phyloP scores from a whole-genome alignment of 345 rosid genomes.

The Ricinus communis region DNA sequence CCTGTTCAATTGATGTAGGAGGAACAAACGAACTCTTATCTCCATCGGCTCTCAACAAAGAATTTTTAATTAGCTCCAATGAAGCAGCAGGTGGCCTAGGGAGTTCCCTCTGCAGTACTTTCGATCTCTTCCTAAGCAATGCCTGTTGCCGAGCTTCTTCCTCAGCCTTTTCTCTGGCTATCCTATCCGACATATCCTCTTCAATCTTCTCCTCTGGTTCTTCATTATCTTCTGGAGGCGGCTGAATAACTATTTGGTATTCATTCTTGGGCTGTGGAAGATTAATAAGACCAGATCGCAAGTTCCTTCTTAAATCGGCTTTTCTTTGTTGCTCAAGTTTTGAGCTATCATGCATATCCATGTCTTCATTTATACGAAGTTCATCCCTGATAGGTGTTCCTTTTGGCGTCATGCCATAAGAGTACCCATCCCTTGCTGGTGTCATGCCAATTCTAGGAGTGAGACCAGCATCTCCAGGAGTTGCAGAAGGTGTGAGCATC shows the following conservation, averaged over 20 bases:
- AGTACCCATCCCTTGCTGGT: constrained; percentile 80
- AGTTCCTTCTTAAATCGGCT: constrained; percentile 74
- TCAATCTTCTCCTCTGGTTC: constrained; percentile 92
- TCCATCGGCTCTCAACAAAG: constrained; percentile 73
- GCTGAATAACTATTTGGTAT: constrained; percentile 83
- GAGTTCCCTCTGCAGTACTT: constrained; percentile 95
- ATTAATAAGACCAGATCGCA: constrained; percentile 65
- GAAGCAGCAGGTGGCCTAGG: constrained; percentile 96
- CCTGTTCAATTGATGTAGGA: constrained; percentile 79
- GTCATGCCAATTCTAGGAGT: constrained; percentile 95
- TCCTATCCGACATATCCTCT: constrained; percentile 97
- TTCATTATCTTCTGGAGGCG: constrained; percentile 75
- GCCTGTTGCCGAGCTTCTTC: constrained; percentile 90
- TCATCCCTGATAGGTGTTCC: constrained; percentile 98
- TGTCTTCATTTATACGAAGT: constrained; percentile 90
- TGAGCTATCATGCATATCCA: constrained; percentile 72
- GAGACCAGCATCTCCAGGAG: constrained; percentile 75
- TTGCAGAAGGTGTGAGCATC: constrained; percentile 84
- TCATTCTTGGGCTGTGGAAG: constrained; percentile 98
- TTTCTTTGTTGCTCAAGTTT: constrained; percentile 77
- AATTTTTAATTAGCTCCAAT: constrained; percentile 75
- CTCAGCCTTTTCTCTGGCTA: constrained; percentile 86
- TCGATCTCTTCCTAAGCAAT: constrained; percentile 89
- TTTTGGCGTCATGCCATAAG: constrained; percentile 82
- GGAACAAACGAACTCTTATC: constrained; percentile 95